Base-by-base conservation (phyloP, 73 alveolate species). In the Blepharisma stoltei region DNA sequence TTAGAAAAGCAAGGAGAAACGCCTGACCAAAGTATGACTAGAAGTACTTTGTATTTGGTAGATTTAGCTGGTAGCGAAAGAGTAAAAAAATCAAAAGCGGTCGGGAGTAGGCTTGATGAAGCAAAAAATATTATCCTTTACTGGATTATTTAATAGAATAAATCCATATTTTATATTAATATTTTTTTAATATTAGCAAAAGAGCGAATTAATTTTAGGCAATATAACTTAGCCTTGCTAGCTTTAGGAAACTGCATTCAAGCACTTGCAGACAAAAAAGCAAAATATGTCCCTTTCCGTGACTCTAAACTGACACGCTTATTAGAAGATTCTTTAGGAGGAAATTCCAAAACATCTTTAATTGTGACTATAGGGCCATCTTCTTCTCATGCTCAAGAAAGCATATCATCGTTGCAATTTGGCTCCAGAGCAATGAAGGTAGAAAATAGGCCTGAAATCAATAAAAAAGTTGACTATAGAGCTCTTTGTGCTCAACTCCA, bases 11-110 rank as follows among this genome's bases (percentile, higher is more conserved):
- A 68, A 25, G 71, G 77, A 54, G 85, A 78, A 55, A 54, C 53
- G 70, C 80, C 70, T 5, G 86, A 86, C 37, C 82, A 82, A 49
- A 55, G 85, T 45, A 83, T 80, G 69, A 88, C 97, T 21, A 83
- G 82, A 54, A 73, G 83, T n/a, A 83, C 90, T 37, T 80, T 96
- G 27, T 85, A 95, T 80, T 83, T 96, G 69, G 97, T 96, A 8
- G 98, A 96, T 85, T 82, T 96, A 45, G 99, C 99, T 46, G 99
- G 99, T 18, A 93, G 98, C 83, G 99, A 96, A 84, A 91, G 97
- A 86, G 90, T 95, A 20, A 85, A 87, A 27, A 89, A 94, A 78
- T 81, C 98, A 41, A 80, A 88, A 60, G 92, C 90, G 7, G 91
- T 88, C 48, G 98, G 96, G 9, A 93, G 80, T n/a, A 84, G 99